Conservation (phyloP, 169 alveolate genomes). For the Plasmodium ovale region DNA sequence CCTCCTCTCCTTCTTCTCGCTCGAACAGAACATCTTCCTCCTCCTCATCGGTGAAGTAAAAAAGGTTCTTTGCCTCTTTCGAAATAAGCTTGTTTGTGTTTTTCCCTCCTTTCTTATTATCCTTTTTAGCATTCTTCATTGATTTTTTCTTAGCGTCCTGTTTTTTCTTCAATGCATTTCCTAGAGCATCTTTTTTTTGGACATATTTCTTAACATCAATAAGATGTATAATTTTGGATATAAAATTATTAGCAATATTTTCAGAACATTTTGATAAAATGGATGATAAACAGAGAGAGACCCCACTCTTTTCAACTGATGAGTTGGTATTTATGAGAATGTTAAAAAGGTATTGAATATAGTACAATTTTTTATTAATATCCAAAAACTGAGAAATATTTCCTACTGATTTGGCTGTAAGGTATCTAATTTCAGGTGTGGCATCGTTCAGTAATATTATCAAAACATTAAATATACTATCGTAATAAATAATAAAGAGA, state of each 20-base stretch:
- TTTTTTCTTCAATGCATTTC: conserved; percentile 1
- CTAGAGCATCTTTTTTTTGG: conserved; percentile 3
- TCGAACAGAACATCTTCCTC: conserved; percentile 1
- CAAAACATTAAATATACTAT: conserved; percentile 35
- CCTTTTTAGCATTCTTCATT: not conserved
- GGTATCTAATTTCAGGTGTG: conserved; percentile 60
- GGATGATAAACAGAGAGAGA: conserved; percentile 46
- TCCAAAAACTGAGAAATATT: conserved; percentile 53
- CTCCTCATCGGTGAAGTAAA: too few relatives aligned
- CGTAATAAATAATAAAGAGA: conserved; percentile 47
- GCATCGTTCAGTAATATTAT: conserved; percentile 54
- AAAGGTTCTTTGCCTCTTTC: not conserved
- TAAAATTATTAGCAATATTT: conserved; percentile 40
- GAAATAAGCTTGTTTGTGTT: not conserved
- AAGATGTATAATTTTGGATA: conserved; percentile 34
- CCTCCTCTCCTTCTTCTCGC: not conserved
- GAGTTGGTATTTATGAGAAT: conserved; percentile 33
- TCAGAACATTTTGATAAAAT: conserved; percentile 68
- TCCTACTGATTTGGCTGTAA: conserved; percentile 66
- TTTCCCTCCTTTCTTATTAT: not conserved
- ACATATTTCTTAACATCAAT: conserved; percentile 71
- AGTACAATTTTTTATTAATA: conserved; percentile 43
- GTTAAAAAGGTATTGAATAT: conserved; percentile 61
- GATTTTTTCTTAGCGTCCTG: not conserved
- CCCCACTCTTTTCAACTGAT: conserved; percentile 72